phyloP scores from a whole-genome alignment of 345 rosid genomes.

The Lepidium africanum region DNA sequence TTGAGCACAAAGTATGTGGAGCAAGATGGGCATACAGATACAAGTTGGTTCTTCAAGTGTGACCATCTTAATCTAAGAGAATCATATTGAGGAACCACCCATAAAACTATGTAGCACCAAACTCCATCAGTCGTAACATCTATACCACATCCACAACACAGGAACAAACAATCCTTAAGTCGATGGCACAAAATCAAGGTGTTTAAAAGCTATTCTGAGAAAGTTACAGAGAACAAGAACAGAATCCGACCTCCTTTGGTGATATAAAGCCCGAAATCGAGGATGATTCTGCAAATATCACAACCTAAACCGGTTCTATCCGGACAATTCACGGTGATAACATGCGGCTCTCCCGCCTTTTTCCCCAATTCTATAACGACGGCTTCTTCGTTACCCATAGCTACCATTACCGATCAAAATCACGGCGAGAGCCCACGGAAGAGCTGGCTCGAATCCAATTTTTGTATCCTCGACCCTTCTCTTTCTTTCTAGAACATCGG shows the following conservation, averaged over 20 bases:
- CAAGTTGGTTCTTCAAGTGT: conserved; percentile 61
- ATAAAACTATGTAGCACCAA: conserved; percentile 75
- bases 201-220: neutral
- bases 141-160: conserved; percentile 19
- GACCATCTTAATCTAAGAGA: conserved; percentile 52
- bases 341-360: conserved; percentile 53
- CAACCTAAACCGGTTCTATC: conserved; percentile 71
- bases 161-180: neutral
- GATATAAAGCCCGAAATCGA: conserved; percentile 70
- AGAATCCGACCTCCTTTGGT: conserved; percentile 55
- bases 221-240: neutral
- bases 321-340: conserved; percentile 76
- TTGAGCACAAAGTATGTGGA: conserved; percentile 36
- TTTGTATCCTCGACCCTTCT: neutral
- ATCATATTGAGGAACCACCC: conserved; percentile 58
- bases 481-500: conserved; percentile 6
- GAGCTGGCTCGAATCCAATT: neutral
- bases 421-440: neutral
- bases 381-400: conserved; percentile 41
- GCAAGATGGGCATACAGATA: conserved; percentile 58
- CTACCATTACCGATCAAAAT: conserved; percentile 34
- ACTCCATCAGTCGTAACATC: conserved; percentile 88
- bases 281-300: conserved; percentile 64
- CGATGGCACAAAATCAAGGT: neutral
- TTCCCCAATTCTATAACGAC: conserved; percentile 60